Percentiles rank a stretch among this genome's conserved stretches.
Evolutionary conservation across 805 yeast genomes (phyloP).

Genomic region (Ogataea sp.): DNA sequence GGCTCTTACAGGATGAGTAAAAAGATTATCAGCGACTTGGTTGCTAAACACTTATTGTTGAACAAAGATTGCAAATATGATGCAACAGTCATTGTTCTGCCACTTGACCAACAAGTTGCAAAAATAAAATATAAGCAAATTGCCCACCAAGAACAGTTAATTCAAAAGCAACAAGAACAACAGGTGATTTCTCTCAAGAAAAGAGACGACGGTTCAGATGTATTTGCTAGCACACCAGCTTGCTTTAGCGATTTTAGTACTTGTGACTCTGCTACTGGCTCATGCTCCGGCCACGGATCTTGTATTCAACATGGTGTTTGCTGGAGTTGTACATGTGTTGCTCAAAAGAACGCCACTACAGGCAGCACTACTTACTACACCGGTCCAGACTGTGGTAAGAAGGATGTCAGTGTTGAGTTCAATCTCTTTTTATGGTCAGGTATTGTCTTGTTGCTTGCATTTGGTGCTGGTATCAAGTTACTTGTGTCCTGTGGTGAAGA

Average conservation of each 20-base stretch:
- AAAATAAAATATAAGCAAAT: slow-evolving; percentile 10
- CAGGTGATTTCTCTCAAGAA: slow-evolving; percentile 10
- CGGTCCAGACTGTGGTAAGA: slow-evolving; percentile 56
- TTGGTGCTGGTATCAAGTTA: slow-evolving; percentile 45
- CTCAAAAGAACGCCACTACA: slow-evolving; percentile 32
- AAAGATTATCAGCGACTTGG: slow-evolving; percentile 25
- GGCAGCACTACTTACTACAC: slow-evolving; percentile 46
- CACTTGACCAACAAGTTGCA: slow-evolving; percentile 18
- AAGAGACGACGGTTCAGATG: slow-evolving; percentile 16
- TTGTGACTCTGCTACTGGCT: slow-evolving; percentile 37
- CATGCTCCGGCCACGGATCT: slow-evolving; percentile 47
- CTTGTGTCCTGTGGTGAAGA: slow-evolving; percentile 48
- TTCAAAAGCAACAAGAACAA: slow-evolving; percentile 1
- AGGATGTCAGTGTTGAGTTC: slow-evolving; percentile 58
- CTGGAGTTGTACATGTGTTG: slow-evolving; percentile 44
- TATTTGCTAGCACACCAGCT: slow-evolving; percentile 6
- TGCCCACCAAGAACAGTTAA: slow-evolving; percentile 1
- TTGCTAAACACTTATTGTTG: slow-evolving; percentile 16
- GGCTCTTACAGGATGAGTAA: slow-evolving; percentile 32
- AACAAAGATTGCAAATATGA: slow-evolving; percentile 12
- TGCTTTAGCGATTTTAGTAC: slow-evolving; percentile 38
- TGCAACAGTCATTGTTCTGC: slow-evolving; percentile 26
- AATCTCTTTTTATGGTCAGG: slow-evolving; percentile 65
- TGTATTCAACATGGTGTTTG: slow-evolving; percentile 35
- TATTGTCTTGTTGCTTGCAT: slow-evolving; percentile 35